Evolutionary conservation across 2,329 filamentous ascomycete species (phyloP), one percentile per base, ranked within the genome.

Genomic region (Emericellopsis cladophorae): DNA sequence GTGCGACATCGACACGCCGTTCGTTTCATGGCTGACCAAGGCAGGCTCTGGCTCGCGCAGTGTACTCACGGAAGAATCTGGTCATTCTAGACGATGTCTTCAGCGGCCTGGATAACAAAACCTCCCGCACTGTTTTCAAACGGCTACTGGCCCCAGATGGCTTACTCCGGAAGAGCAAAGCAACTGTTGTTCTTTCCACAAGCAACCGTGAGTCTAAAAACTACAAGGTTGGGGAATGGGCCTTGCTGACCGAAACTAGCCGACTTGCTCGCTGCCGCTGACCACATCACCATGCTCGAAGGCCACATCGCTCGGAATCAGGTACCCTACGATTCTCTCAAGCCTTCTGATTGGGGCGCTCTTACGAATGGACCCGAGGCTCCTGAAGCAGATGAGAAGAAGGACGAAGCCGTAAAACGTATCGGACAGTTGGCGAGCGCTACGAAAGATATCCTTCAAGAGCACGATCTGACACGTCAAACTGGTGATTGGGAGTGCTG

Each of bases 51-150:
- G 56, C 43, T 58, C 14, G 58, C 7, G 56, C 58, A 3, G 43
- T 59, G 0, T 61, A 59, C 40, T 52, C 57, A 1, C 48, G 51
- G 9, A 58, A 57, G 6, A 7, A 48, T 58, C 2, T 70, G 1
- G 15, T 68, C 1, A 26, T 74, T 4, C 48, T 73, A 1, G 69
- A 74, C 42, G 67, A 73, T 40, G 51, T 60, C 0, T 61, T 72
- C 31, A 66, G 66, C 37, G 62, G 59, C 1, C 54, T 72, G 2
- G 68, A 71, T 42, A 54, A 57, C 2, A 51, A 59, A 4, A 75
- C 70, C 0, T 56, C 64, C 10, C 48, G 58, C 7, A 46, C 53
- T 2, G 54, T 74, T 4, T 66, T 72, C 31, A 49, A 59, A 9
- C 55, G 57, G 4, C 51, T 73, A 0, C 49, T 74, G 4, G 60